Percentiles rank a stretch among this genome's conserved stretches.
These are phyloP conservation scores for Globisporangium perplexum DNA, from an alignment of 352 stramenopile species.

Conservation along the genomic window DNA sequence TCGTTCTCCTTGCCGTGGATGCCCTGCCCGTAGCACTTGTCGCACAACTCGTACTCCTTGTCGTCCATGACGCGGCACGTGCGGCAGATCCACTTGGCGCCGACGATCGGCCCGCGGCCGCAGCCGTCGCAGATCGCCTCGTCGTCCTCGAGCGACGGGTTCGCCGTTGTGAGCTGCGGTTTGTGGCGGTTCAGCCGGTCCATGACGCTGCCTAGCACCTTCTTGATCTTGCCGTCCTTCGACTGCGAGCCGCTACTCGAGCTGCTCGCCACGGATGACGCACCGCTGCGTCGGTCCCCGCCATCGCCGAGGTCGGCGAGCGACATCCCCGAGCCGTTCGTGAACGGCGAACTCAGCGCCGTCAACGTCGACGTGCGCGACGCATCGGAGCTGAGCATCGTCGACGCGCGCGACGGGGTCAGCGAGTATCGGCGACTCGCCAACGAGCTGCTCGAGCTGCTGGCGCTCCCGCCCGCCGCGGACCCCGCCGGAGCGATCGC, in stretches of 20 bases:
- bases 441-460: constrained; percentile 11
- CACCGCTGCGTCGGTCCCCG: constrained; percentile 25
- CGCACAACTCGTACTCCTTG: constrained; percentile 55
- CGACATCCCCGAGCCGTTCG: not conserved
- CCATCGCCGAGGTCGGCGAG: constrained; percentile 10
- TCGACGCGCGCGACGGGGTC: constrained; percentile 13
- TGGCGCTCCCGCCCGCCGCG: not conserved
- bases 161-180: constrained; percentile 28
- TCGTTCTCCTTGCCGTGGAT: constrained; percentile 67
- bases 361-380: constrained; percentile 5
- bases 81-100: constrained; percentile 62
- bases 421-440: constrained; percentile 28
- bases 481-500: constrained; percentile 19
- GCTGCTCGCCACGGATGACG: constrained; percentile 11
- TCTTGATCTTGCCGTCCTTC: constrained; percentile 73
- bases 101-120: constrained; percentile 39
- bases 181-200: constrained; percentile 67
- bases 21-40: constrained; percentile 73
- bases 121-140: constrained; percentile 64
- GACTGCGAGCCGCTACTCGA: not conserved
- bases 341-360: constrained; percentile 10
- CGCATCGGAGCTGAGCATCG: constrained; percentile 3
- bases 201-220: constrained; percentile 69
- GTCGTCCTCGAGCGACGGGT: constrained; percentile 28
- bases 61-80: constrained; percentile 44